These are phyloP conservation scores for Blastomyces parvus DNA, from an alignment of 2,329 filamentous ascomycete species.

Conservation along the genomic window DNA sequence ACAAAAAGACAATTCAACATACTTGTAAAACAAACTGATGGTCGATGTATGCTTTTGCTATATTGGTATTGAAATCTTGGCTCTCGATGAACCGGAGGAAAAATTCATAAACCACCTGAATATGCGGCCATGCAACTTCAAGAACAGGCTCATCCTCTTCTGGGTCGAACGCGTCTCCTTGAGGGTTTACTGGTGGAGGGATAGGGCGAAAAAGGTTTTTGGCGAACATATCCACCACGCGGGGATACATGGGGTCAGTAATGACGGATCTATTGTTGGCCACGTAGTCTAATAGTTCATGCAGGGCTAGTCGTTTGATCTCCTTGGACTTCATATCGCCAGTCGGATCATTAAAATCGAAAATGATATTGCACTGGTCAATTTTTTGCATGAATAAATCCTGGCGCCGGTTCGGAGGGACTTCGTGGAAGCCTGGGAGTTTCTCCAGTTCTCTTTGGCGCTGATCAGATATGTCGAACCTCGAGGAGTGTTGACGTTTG, in stretches of 20 bases:
- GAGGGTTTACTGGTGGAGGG: constrained; percentile 91
- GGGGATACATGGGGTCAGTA: constrained; percentile 96
- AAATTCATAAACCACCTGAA: constrained; percentile 99
- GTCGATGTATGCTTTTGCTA: constrained; percentile 97
- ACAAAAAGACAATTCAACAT: constrained; percentile 20
- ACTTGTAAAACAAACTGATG: constrained; percentile 88
- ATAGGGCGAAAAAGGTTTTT: constrained; percentile 98
- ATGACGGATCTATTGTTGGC: constrained; percentile 98
- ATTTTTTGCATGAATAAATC: constrained; percentile 99
- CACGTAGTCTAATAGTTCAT: constrained; percentile 95
- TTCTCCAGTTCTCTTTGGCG: constrained; percentile 85
- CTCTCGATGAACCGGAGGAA: constrained; percentile 98
- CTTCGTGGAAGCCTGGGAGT: constrained; percentile 93
- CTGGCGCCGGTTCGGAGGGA: constrained; percentile 85
- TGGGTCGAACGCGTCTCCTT: constrained; percentile 95
- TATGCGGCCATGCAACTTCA: constrained; percentile 98
- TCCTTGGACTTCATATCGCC: constrained; percentile 99
- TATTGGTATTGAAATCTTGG: constrained; percentile 99
- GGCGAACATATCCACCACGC: constrained; percentile 97
- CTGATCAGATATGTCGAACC: constrained; percentile 95
- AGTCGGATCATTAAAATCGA: constrained; percentile 97
- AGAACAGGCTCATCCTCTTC: constrained; percentile 97
- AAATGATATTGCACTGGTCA: constrained; percentile 99
- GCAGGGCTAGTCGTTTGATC: constrained; percentile 91
- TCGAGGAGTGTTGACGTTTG: constrained; percentile 91